A percentile compares a stretch with the other conserved stretches of the same genome.
phyloP scores from a whole-genome alignment of 805 yeast genomes.

The Starmera caribaea region DNA sequence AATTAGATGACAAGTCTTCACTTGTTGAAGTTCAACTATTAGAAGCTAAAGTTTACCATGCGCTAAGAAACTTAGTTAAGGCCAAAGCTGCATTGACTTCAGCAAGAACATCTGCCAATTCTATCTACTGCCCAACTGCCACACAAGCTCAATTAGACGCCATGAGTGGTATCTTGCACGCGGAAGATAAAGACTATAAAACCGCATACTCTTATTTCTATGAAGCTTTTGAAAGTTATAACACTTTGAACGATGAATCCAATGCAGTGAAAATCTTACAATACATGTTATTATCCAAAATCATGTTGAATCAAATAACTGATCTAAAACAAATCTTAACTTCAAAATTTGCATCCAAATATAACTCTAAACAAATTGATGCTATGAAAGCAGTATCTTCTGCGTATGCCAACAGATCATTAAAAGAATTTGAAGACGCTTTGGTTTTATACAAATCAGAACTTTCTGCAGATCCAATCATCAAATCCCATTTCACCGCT shows the following conservation, averaged over 20 bases:
- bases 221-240: constrained; percentile 90
- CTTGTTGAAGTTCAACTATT: constrained; percentile 91
- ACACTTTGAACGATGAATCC: constrained; percentile 43
- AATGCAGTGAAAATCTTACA: constrained; percentile 74
- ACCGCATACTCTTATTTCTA: constrained; percentile 93
- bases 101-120: constrained; percentile 95
- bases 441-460: constrained; percentile 62
- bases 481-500: constrained; percentile 85
- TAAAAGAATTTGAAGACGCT: constrained; percentile 85
- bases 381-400: constrained; percentile 92
- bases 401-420: constrained; percentile 83
- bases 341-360: constrained; percentile 65
- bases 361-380: constrained; percentile 78
- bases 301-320: constrained; percentile 81
- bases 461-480: constrained; percentile 76
- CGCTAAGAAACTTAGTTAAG: constrained; percentile 83
- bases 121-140: constrained; percentile 90
- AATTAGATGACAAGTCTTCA: constrained; percentile 90
- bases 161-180: constrained; percentile 91
- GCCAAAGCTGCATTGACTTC: constrained; percentile 87
- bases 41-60: constrained; percentile 85
- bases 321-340: constrained; percentile 74
- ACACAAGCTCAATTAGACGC: constrained; percentile 91
- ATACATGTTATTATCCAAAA: constrained; percentile 86
- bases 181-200: constrained; percentile 93